Conservation (phyloP, 108 stramenopile genomes). For the Licmophora abbreviata region DNA sequence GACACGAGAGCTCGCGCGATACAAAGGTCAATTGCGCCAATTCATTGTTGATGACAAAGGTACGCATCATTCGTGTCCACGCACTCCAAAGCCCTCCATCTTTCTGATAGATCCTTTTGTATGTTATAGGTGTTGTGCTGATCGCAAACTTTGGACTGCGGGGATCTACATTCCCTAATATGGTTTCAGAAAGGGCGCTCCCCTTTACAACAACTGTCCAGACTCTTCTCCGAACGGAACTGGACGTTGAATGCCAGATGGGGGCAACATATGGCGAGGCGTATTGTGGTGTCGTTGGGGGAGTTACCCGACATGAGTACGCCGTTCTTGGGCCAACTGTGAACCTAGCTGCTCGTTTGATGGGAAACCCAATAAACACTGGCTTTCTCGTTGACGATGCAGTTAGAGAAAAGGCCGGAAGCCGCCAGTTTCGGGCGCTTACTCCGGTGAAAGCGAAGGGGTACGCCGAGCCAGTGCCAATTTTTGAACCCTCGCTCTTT, state of each 20-base stretch:
- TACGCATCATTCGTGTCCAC: background rate
- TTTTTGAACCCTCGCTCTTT: slow-evolving; percentile 11
- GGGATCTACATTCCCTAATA: slow-evolving; percentile 50
- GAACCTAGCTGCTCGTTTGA: slow-evolving; percentile 35
- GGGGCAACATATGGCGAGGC: slow-evolving; percentile 27
- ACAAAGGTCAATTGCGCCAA: slow-evolving; percentile 60
- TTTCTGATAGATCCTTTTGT: slow-evolving; percentile 13
- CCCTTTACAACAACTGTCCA: slow-evolving; percentile 6
- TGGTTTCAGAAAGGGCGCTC: slow-evolving; percentile 15
- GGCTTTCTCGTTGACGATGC: slow-evolving; percentile 12
- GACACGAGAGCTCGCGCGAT: slow-evolving; percentile 33
- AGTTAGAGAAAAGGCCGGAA: slow-evolving; percentile 9
- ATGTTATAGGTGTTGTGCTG: slow-evolving; percentile 48
- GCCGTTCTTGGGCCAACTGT: slow-evolving; percentile 32
- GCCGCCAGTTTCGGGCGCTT: slow-evolving; percentile 3
- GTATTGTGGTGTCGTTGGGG: slow-evolving; percentile 40
- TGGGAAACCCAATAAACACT: slow-evolving; percentile 14
- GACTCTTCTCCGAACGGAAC: slow-evolving; percentile 9
- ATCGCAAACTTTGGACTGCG: slow-evolving; percentile 69
- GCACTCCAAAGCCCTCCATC: background rate
- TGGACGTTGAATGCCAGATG: slow-evolving; percentile 10
- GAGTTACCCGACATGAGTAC: slow-evolving; percentile 24
- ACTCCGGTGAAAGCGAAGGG: slow-evolving; percentile 15
- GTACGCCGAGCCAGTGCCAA: slow-evolving; percentile 9
- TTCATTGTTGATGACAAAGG: slow-evolving; percentile 77